These are phyloP conservation scores for Monosporozyma siamensis DNA, from an alignment of 805 yeast genomes.

Conservation along the genomic window DNA sequence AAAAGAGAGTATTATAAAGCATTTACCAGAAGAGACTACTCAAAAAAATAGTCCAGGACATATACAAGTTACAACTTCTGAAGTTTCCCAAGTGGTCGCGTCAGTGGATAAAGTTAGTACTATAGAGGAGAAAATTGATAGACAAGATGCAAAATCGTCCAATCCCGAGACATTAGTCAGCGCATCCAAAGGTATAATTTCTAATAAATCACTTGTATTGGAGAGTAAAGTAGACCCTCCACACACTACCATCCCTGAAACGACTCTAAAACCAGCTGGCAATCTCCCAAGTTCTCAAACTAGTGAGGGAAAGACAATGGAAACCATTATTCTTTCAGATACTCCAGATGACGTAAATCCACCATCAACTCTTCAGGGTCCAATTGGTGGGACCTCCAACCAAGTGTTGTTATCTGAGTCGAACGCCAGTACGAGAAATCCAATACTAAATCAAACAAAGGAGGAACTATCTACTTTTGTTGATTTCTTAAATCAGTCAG, in stretches of 20 bases:
- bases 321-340: not conserved
- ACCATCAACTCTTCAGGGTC: too few relatives aligned
- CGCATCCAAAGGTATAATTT: not conserved
- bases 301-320: not conserved
- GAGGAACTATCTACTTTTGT: not conserved
- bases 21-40: not conserved
- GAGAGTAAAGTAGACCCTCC: not conserved
- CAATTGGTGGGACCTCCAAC: too few relatives aligned
- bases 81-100: too few relatives aligned
- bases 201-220: too few relatives aligned
- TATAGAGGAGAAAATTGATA: too few relatives aligned
- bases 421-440: too few relatives aligned
- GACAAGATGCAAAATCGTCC: too few relatives aligned
- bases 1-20: slow-evolving; percentile 1
- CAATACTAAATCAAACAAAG: too few relatives aligned
- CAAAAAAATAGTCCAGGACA: not conserved
- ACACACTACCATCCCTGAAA: not conserved
- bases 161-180: too few relatives aligned
- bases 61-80: not conserved
- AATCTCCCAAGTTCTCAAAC: not conserved
- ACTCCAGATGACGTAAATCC: not conserved
- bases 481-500: not conserved
- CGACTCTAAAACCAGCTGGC: not conserved
- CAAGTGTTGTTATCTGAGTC: too few relatives aligned
- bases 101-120: too few relatives aligned